These are phyloP conservation scores for Lyophyllum atratum DNA, from an alignment of 768 basidiomycete genomes.

Conservation along the genomic window DNA sequence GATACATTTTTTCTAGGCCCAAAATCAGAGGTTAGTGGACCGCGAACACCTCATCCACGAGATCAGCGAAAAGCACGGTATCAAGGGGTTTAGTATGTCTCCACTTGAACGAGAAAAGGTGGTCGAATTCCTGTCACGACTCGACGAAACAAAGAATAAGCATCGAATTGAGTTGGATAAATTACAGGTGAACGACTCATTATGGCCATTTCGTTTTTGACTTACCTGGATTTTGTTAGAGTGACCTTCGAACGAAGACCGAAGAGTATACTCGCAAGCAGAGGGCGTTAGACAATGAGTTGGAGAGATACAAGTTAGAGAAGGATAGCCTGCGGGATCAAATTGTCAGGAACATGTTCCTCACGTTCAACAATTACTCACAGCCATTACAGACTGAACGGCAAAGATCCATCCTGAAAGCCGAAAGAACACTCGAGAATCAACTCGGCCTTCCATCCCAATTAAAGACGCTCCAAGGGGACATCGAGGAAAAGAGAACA, in stretches of 20 bases:
- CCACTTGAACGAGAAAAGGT: constrained; percentile 74
- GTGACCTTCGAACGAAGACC: constrained; percentile 53
- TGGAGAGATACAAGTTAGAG: constrained; percentile 57
- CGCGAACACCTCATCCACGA: constrained; percentile 77
- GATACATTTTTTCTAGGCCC: constrained; percentile 56
- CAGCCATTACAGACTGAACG: constrained; percentile 44
- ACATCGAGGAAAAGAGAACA: constrained; percentile 70
- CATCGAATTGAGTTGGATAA: constrained; percentile 67
- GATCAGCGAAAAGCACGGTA: constrained; percentile 64
- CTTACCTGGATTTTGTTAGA: constrained; percentile 32
- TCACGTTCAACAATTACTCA: neutral
- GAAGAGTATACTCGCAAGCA: constrained; percentile 68
- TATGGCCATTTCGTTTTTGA: neutral
- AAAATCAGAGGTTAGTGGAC: constrained; percentile 65
- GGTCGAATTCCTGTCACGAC: constrained; percentile 66
- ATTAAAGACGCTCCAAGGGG: constrained; percentile 52
- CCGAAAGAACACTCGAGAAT: constrained; percentile 59
- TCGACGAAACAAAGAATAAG: constrained; percentile 62
- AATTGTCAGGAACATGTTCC: constrained; percentile 44
- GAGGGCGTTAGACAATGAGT: constrained; percentile 54
- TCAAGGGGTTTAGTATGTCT: constrained; percentile 73
- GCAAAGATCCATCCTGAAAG: constrained; percentile 49
- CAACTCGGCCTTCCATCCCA: constrained; percentile 55
- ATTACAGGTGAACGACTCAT: constrained; percentile 52
- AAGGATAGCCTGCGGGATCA: constrained; percentile 53